Base-by-base conservation (phyloP, 208 protist species). In the Naegleria fowleri region DNA sequence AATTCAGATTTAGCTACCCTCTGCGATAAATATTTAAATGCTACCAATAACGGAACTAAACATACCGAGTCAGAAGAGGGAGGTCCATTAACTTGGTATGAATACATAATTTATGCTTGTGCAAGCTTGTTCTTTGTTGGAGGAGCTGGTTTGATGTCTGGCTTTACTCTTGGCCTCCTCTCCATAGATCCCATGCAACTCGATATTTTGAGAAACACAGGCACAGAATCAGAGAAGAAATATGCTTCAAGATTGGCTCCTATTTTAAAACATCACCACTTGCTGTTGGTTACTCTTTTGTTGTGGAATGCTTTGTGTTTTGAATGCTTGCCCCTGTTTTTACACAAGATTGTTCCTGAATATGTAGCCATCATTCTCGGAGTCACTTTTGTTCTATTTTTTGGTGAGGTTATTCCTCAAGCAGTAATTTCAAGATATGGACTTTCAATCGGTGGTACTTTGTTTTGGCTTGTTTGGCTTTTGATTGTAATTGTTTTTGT, bases 331-430 rank as follows among this genome's bases (percentile, higher is more conserved):
- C 96, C 96, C 40, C 93, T 97, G 86, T 39, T 97, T n/a, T 92
- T 97, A 40, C 95, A 97, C 75, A 29, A 48, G 52, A 89, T 97
- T 36, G 94, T 97, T 88, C 93, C 94, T 90, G 93, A 94, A 76
- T 83, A 95, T 33, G 94, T 92, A 9, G 95, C 96, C 4, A 94
- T 97, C 36, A 93, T 97, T 41, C 88, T 97, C 6, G 97, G 95
- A 75, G 94, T 97, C 91, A 95, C 96, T 7, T 93, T 93, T 11
- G 95, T 97, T 25, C 92, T 98, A 25, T 94, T 98, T 86, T 93
- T 97, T 52, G 96, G 97, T 13, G 97, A 98, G 93, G 95, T 98
- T 39, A 93, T 98, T 9, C 97, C 97, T 33, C 96, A 98, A 83
- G 93, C 96, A n/a, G 67, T 97, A 11, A 98, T 97, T 93, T 93